Conservation (phyloP, 1,284 basidiomycete genomes). For the Naganishia cerealis region DNA sequence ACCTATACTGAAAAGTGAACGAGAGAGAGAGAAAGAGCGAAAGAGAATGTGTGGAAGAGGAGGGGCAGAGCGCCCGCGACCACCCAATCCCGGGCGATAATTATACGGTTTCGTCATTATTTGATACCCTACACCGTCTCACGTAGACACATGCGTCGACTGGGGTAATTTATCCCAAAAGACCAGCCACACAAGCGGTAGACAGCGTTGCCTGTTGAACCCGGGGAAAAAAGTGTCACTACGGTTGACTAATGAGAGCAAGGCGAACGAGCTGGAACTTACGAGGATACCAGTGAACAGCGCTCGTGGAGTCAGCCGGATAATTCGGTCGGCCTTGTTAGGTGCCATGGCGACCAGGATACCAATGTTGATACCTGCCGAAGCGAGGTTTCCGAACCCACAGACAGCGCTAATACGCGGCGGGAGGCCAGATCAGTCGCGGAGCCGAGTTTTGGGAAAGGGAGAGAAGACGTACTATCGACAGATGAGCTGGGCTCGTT, state of each 20-base stretch:
- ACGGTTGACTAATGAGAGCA: not conserved
- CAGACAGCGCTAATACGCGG: conserved; percentile 65
- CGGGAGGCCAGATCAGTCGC: conserved; percentile 47
- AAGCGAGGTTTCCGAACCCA: conserved; percentile 78
- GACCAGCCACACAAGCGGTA: conserved; percentile 39
- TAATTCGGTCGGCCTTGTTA: conserved; percentile 69
- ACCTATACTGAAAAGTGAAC: not conserved
- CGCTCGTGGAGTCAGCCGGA: conserved; percentile 69
- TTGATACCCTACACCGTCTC: conserved; percentile 5
- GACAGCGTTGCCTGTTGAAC: conserved; percentile 36
- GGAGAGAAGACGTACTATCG: conserved; percentile 33
- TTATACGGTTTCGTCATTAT: conserved; percentile 2
- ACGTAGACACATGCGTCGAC: not conserved
- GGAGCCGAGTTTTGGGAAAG: not conserved
- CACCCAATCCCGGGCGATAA: not conserved
- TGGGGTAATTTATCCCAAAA: conserved; percentile 12
- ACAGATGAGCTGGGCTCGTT: conserved; percentile 40
- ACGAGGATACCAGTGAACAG: conserved; percentile 59
- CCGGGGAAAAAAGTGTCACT: not conserved
- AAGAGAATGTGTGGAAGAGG: not conserved
- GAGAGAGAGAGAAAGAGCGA: not conserved
- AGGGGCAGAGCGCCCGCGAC: not conserved
- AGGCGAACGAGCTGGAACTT: not conserved
- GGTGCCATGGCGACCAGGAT: conserved; percentile 80
- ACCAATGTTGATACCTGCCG: conserved; percentile 85